Percentiles rank a stretch among this genome's conserved stretches.
Conservation (phyloP, 2,329 filamentous ascomycete species). For the Aspergillus versicolor region DNA sequence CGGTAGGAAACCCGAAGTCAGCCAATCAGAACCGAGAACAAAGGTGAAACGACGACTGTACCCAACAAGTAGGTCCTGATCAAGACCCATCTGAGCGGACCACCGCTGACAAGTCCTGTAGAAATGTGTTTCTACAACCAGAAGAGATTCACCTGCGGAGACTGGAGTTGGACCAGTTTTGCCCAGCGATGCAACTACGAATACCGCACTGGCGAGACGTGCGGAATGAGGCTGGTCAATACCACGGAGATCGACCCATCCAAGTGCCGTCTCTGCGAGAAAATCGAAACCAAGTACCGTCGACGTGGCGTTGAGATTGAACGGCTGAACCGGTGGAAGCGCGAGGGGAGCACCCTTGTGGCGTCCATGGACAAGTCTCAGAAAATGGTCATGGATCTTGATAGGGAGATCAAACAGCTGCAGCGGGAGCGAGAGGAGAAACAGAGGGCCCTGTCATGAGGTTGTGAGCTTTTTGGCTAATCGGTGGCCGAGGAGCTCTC, state of each 20-base stretch:
- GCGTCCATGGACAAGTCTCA: constrained; percentile 66
- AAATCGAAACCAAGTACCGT: constrained; percentile 81
- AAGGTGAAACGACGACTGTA: constrained; percentile 36
- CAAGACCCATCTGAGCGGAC: constrained; percentile 17
- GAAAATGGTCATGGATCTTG: constrained; percentile 70
- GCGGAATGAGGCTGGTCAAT: constrained; percentile 87
- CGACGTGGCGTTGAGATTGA: constrained; percentile 71
- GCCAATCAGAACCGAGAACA: constrained; percentile 32
- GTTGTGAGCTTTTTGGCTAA: neutral
- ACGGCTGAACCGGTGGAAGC: constrained; percentile 74
- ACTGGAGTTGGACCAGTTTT: constrained; percentile 95
- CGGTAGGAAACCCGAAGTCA: constrained; percentile 23
- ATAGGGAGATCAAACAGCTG: constrained; percentile 67
- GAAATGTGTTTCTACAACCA: constrained; percentile 96
- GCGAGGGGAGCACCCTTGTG: constrained; percentile 62
- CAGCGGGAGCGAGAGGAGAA: constrained; percentile 53
- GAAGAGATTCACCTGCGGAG: constrained; percentile 78
- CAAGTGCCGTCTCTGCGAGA: constrained; percentile 82
- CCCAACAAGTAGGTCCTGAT: constrained; percentile 34
- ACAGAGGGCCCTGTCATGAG: constrained; percentile 30
- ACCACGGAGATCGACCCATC: constrained; percentile 63
- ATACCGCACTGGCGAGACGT: constrained; percentile 94
- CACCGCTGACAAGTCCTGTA: constrained; percentile 34
- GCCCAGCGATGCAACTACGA: constrained; percentile 90
- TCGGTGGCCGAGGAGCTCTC: constrained; percentile 1